A percentile compares a stretch with the other conserved stretches of the same genome.
Evolutionary conservation across 768 basidiomycete genomes (phyloP).

Genomic region (Hygrophoropsis aurantiaca): DNA sequence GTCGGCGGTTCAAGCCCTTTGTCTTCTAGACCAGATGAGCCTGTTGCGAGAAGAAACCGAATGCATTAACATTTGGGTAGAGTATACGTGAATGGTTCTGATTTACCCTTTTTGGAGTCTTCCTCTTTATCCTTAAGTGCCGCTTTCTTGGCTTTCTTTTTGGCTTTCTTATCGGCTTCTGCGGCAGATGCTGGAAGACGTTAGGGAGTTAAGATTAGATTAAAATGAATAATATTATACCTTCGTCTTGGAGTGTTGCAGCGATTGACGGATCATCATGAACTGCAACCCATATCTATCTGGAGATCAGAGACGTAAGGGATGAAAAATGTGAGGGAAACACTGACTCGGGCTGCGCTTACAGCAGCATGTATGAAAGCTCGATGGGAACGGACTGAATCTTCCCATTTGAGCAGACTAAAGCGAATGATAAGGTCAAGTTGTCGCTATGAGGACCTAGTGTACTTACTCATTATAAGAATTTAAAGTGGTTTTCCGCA

Average conservation of each 20-base stretch:
- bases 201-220: neutral
- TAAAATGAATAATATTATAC: constrained; percentile 21
- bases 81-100: constrained; percentile 6
- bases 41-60: constrained; percentile 23
- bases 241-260: constrained; percentile 34
- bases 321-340: neutral
- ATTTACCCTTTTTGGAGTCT: constrained; percentile 60
- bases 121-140: constrained; percentile 60
- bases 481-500: constrained; percentile 85
- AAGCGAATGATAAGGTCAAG: constrained; percentile 1
- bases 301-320: constrained; percentile 9
- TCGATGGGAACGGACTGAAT: constrained; percentile 73
- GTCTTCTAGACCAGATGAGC: constrained; percentile 49
- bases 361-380: constrained; percentile 73
- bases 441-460: constrained; percentile 1
- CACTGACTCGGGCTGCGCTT: constrained; percentile 62
- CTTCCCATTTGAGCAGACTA: constrained; percentile 83
- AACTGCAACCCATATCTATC: constrained; percentile 71
- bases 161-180: constrained; percentile 75
- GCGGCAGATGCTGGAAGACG: constrained; percentile 40
- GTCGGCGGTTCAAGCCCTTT: constrained; percentile 61
- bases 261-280: constrained; percentile 71
- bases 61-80: constrained; percentile 8
- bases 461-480: constrained; percentile 77
- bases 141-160: constrained; percentile 85